Base-by-base conservation (phyloP, 495 filamentous ascomycete genomes). In the Aspergillus nidulans region DNA sequence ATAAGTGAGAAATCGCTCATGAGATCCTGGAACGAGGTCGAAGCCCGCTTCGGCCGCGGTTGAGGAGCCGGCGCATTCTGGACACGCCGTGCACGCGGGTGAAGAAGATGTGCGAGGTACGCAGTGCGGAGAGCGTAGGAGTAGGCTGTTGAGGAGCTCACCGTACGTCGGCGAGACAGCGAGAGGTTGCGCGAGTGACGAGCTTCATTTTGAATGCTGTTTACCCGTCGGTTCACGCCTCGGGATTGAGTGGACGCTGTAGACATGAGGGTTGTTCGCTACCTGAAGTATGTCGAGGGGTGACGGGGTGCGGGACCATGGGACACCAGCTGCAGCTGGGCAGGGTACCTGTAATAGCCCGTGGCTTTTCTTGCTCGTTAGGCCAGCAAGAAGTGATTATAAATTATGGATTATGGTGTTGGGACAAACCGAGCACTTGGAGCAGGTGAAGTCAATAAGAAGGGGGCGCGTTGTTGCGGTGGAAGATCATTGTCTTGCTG, bases 31-130 rank as follows among this genome's bases (percentile, higher is more conserved):
- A 88, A 82, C 13, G 81, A 83, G 18, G 90, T 90, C 54, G 89
- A 86, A 2, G 82, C 77, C 49, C 89, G 82, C 46, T 78, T 79
- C 6, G 77, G 80, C 61, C 80, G 86, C 58, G 81, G 82, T 62
- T 68, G 75, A 56, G 81, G 74, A 23, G 81, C 78, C 13, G 83
- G 73, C 45, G 89, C 82, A 81, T 88, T 92, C 73, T 95, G 89
- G 60, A 88, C 85, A 63, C 91, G 82, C 69, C 91, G 91, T 59
- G 87, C 81, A 60, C 91, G 87, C 57, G 95, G 94, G 63, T 95
- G 88, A 47, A 99, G 85, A 24, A 97, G 85, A 70, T 99, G 92
- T 73, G 89, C 76, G 26, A 99, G 87, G 70, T 91, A 97, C 60
- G 95, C 91, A 61, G 90, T 85, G 48, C 95, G 88, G 48, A 99